Evolutionary conservation across 1,284 basidiomycete genomes (phyloP).

Genomic region (Ustilago cynodontis): DNA sequence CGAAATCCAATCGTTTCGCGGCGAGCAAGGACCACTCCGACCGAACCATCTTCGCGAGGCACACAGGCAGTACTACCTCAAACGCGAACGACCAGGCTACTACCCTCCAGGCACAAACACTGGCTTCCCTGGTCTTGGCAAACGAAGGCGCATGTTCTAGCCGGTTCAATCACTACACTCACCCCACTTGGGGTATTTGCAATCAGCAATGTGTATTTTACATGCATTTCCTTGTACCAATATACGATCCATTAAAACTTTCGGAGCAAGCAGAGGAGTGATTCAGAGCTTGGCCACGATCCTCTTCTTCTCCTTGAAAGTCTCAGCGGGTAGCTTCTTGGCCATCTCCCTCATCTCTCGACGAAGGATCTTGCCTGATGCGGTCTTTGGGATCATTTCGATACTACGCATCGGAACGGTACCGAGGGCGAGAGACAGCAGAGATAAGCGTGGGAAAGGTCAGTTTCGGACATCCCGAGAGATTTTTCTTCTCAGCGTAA

Average conservation of each 20-base stretch:
- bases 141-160: constrained; percentile 61
- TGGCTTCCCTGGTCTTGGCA: constrained; percentile 58
- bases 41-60: constrained; percentile 90
- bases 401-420: constrained; percentile 23
- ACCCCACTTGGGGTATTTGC: not conserved
- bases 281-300: constrained; percentile 34
- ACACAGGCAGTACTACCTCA: constrained; percentile 82
- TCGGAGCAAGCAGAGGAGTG: not conserved
- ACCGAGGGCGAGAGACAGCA: not conserved
- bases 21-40: constrained; percentile 80
- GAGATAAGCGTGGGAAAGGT: not conserved
- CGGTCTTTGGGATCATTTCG: constrained; percentile 58
- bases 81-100: constrained; percentile 74
- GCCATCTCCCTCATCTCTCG: constrained; percentile 54
- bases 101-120: constrained; percentile 59
- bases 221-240: constrained; percentile 1
- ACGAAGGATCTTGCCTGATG: constrained; percentile 60
- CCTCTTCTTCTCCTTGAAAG: constrained; percentile 34
- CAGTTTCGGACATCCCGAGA: not conserved
- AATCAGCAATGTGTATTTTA: constrained; percentile 10
- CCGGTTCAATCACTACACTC: not conserved
- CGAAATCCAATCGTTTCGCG: constrained; percentile 78
- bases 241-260: not conserved
- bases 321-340: constrained; percentile 44
- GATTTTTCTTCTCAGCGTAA: not conserved